Base-by-base conservation (phyloP, 805 yeast genomes). In the Metschnikowia colocasiae region DNA sequence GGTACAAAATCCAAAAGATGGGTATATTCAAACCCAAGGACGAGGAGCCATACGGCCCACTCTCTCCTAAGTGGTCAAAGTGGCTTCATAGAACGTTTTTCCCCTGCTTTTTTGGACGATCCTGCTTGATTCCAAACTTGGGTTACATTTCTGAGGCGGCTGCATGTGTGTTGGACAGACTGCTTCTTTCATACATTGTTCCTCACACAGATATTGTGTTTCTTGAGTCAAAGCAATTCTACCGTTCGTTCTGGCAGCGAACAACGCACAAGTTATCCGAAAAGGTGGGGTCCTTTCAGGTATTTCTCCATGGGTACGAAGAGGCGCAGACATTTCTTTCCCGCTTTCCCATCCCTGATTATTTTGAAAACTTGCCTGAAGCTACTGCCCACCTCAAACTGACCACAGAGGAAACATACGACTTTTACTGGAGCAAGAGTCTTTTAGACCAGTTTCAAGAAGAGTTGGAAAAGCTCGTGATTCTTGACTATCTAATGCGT, bases 11-110 rank as follows among this genome's bases (percentile, higher is more conserved):
- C 22, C 45, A 48, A 22, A 73, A 72, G 10, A 74, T 74, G 13
- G 90, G 83, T 0, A 81, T 85, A 2, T 85, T 85, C 69, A 85
- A 85, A 59, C 91, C 91, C 4, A 83, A 83, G 58, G 89, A 84
- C 61, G 91, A 85, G 61, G 90, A 85, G 55, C 91, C 90, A 0
- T 85, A 85, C 58, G 91, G 90, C 0, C 87, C 89, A 1, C 58
- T 85, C 44, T 80, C 86, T 3, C 90, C 91, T 1, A 85, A 85
- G 59, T 82, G 90, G 89, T 78, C 86, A 1, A 85, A 85, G 63
- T 85, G 91, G 90, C 60, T 83, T 3, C 90, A 85, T 59, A 62
- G 90, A 54, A 85, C 83, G 23, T 73, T 85, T 51, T 85, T 85
- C 47, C 91, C 91, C 2, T 85, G 89, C 55, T 84, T 83, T 59